Percentiles rank a stretch among this genome's conserved stretches.
Conservation (phyloP, 73 alveolate genomes). For the Paramecium primaurelia region DNA sequence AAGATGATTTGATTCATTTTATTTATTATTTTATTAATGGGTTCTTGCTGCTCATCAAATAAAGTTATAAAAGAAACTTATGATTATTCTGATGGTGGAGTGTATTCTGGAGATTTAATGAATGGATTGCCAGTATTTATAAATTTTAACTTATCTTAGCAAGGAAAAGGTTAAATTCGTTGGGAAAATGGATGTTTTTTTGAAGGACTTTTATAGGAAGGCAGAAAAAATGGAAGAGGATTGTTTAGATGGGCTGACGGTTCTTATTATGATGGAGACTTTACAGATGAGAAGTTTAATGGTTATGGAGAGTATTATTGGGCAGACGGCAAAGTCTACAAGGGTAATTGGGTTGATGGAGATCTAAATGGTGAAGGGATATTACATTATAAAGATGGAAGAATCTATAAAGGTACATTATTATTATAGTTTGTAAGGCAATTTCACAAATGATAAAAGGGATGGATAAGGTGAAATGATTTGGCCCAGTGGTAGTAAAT, state of each 20-base stretch:
- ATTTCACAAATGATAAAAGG: not conserved
- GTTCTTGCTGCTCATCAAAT: not conserved
- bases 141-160: not conserved
- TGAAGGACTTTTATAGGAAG: slow-evolving; percentile 69
- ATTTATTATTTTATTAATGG: not conserved
- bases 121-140: not conserved
- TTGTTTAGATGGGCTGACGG: slow-evolving; percentile 33
- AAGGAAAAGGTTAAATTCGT: slow-evolving; percentile 59
- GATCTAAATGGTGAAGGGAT: slow-evolving; percentile 19
- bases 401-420: not conserved
- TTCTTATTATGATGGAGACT: slow-evolving; percentile 36
- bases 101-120: not conserved
- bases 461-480: slow-evolving; percentile 55
- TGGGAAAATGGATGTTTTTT: slow-evolving; percentile 71
- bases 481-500: slow-evolving; percentile 50
- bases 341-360: slow-evolving; percentile 47
- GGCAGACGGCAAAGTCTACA: slow-evolving; percentile 72
- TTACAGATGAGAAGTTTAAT: slow-evolving; percentile 3
- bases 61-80: slow-evolving; percentile 64
- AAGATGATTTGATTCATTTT: not conserved
- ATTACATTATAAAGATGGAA: not conserved
- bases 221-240: slow-evolving; percentile 65
- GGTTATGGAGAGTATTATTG: slow-evolving; percentile 62
- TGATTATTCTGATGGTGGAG: slow-evolving; percentile 54
- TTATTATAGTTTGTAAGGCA: not conserved